Base-by-base conservation (phyloP, 768 basidiomycete genomes). In the Cystobasidium tubakii region DNA sequence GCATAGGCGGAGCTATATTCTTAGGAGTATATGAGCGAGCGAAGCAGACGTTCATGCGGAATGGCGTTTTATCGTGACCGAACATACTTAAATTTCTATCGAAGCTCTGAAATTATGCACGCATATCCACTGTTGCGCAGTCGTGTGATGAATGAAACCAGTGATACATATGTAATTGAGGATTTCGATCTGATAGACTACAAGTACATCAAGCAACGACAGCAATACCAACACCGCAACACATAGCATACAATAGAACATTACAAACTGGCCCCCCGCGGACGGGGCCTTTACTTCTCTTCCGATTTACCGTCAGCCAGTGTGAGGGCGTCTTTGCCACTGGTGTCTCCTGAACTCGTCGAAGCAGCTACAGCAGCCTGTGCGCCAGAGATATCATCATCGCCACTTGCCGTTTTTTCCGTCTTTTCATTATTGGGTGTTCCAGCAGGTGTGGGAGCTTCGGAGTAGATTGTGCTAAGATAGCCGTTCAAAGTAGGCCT, bases 1-100 rank as follows among this genome's bases (percentile, higher is more conserved):
- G 92, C 1, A 88, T 91, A 1, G 96, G 96, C 1, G 96, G 96
- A 1, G 93, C 94, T 0, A 92, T 98, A 0, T 99, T 99, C 81
- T 84, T 99, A 29, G 96, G 96, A n/a, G 88, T 92, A 3, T 71
- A 71, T 54, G 69, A 71, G 69, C 50, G 69, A 17, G 69, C 55
- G 69, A 71, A 71, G 54, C 50, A 71, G 54, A 60, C 55, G 1
- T 44, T 71, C 44, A 6, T 71, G 29, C 50, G 33, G 21, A 55
- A 60, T 23, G 23, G 53, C 13, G 6, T 71, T 9, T 31, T 71
- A 9, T 23, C 55, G 29, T 71, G 54, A 53, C 13, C 10, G 31
- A 53, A 13, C 10, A 66, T 7, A 17, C 62, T n/a, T n/a, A n/a
- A n/a, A n/a, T n/a, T n/a, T n/a, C n/a, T n/a, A n/a, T n/a, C n/a